Conservation (phyloP, 179 eudicot species). For the Corrigiola litoralis region DNA sequence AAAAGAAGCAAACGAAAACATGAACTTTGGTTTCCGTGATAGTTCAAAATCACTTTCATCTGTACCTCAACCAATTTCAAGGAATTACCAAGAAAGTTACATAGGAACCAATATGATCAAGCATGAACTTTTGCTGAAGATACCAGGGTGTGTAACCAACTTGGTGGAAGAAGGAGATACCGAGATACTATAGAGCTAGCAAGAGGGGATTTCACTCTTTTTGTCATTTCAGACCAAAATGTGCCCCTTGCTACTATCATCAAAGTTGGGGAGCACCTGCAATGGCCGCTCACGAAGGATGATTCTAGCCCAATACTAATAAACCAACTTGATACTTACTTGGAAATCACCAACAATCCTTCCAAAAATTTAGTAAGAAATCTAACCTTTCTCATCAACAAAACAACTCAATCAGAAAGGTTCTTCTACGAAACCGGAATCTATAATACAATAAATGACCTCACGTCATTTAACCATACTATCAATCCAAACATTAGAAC, state of each 20-base stretch:
- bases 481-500: no score
- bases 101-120: conserved; percentile 19
- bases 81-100: conserved; percentile 3
- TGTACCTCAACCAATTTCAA: conserved; percentile 2
- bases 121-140: conserved; percentile 45
- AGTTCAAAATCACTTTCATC: conserved; percentile 1
- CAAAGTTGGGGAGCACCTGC: conserved; percentile 65
- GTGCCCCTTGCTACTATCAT: conserved; percentile 57
- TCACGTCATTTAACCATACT: no score
- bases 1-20: background rate
- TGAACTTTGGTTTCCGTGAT: conserved; percentile 6
- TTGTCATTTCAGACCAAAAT: conserved; percentile 44
- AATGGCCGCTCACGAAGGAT: conserved; percentile 93
- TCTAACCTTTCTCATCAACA: no score
- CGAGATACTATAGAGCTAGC: conserved; percentile 60
- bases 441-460: no score
- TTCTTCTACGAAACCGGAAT: no score
- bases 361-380: no score
- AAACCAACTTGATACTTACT: no score
- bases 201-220: conserved; percentile 49
- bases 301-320: no score
- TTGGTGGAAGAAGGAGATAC: conserved; percentile 81
- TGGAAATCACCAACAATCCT: no score
- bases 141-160: conserved; percentile 69
- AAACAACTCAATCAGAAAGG: no score